Percentiles rank a stretch among this genome's conserved stretches.
Evolutionary conservation across 371 early-diverging fungal species (phyloP).

Genomic region (Entomophthora muscae): DNA sequence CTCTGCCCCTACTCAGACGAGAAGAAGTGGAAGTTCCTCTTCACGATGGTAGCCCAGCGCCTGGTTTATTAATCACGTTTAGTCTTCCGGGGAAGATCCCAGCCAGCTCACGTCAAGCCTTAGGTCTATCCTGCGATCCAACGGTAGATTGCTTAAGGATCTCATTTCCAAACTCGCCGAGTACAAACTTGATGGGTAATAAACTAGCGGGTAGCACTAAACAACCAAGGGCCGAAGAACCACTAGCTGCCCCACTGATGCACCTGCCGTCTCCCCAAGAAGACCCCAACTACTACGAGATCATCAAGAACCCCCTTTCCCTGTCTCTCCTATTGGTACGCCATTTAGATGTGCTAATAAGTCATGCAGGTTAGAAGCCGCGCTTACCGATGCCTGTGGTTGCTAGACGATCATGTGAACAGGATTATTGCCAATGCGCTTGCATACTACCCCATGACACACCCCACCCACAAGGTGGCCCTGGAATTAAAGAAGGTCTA

Average conservation of each 20-base stretch:
- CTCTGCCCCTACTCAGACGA: neutral
- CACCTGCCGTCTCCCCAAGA: neutral
- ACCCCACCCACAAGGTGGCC: neutral
- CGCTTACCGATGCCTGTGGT: neutral
- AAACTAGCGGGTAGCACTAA: neutral
- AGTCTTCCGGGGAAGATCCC: neutral
- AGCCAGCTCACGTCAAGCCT: neutral
- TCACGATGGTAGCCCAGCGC: neutral
- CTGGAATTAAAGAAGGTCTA: neutral
- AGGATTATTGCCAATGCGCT: neutral
- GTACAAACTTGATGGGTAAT: neutral
- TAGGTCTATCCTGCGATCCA: neutral
- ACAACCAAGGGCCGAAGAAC: neutral
- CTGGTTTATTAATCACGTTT: neutral
- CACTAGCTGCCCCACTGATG: neutral
- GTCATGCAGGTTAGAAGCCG: neutral
- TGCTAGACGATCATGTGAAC: neutral
- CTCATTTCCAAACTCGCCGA: neutral
- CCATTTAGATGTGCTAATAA: neutral
- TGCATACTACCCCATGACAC: neutral
- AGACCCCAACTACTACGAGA: neutral
- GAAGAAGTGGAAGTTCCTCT: neutral
- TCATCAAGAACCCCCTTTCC: neutral
- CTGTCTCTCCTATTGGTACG: neutral
- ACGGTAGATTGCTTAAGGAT: neutral